A percentile compares a stretch with the other conserved stretches of the same genome.
Conservation (phyloP, 2,329 filamentous ascomycete species). For the Fusarium redolens region DNA sequence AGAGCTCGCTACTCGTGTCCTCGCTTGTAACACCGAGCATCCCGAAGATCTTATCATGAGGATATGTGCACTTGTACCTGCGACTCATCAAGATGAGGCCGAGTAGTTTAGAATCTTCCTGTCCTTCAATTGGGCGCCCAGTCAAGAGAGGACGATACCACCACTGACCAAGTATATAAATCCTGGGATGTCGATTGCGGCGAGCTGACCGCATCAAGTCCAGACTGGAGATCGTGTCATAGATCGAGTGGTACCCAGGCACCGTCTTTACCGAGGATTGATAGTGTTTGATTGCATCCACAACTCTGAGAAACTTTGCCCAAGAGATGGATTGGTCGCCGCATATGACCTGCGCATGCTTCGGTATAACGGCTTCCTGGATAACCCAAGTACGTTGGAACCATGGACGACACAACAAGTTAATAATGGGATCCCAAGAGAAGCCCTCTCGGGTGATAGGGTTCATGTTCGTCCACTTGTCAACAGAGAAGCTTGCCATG, state of each 20-base stretch:
- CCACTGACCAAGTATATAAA: fast-evolving
- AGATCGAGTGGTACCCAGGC: fast-evolving
- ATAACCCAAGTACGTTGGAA: not conserved
- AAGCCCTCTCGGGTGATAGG: fast-evolving
- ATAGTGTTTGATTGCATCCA: fast-evolving
- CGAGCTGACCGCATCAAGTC: not conserved
- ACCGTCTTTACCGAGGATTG: fast-evolving
- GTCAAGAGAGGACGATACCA: fast-evolving
- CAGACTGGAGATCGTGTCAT: fast-evolving
- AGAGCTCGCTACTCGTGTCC: not conserved
- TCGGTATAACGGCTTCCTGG: not conserved
- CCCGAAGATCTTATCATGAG: not conserved
- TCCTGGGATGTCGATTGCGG: fast-evolving
- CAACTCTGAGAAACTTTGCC: fast-evolving
- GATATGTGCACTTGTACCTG: not conserved
- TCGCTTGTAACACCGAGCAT: fast-evolving
- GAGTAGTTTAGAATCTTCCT: fast-evolving
- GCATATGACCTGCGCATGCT: not conserved
- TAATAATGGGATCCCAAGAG: fast-evolving
- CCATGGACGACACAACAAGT: not conserved
- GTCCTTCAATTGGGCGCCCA: fast-evolving
- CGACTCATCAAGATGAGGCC: not conserved
- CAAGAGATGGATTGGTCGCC: fast-evolving
- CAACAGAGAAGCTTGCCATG: fast-evolving
- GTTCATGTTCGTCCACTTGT: fast-evolving